Evolutionary conservation across 345 rosid genomes (phyloP).

Genomic region (Populus deltoides): DNA sequence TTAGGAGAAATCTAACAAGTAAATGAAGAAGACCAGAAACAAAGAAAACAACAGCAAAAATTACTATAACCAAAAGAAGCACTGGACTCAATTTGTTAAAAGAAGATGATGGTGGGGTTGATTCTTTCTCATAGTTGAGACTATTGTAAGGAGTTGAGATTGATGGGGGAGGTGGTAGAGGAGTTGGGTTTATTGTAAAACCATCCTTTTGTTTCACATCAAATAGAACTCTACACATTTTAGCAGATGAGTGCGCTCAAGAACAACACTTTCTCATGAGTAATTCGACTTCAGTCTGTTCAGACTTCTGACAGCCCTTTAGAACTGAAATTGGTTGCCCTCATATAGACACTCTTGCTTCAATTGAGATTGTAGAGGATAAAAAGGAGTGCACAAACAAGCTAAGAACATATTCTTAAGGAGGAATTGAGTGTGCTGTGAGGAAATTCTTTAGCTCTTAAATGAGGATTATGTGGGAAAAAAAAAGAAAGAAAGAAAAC

Average conservation of each 20-base stretch:
- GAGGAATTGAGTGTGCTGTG: conserved; percentile 15
- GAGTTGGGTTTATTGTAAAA: conserved; percentile 28
- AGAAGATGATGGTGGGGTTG: conserved; percentile 30
- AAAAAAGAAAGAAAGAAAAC: background rate
- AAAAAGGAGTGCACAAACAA: background rate
- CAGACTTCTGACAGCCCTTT: background rate
- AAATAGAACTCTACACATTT: conserved; percentile 30
- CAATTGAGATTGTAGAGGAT: background rate
- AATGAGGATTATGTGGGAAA: conserved; percentile 2
- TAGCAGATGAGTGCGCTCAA: conserved; percentile 16
- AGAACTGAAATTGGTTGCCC: background rate
- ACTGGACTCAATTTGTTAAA: conserved; percentile 44
- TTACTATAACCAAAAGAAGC: conserved; percentile 45
- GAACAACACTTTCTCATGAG: background rate
- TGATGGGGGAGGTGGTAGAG: conserved; percentile 21
- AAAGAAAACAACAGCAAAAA: conserved; percentile 52
- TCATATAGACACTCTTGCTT: conserved; percentile 23
- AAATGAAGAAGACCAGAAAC: conserved; percentile 58
- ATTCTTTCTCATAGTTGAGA: conserved; percentile 22
- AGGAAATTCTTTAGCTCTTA: conserved; percentile 8
- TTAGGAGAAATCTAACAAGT: conserved; percentile 47
- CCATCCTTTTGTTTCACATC: conserved; percentile 24
- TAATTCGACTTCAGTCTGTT: background rate
- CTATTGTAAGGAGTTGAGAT: conserved; percentile 14
- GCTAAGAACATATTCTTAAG: conserved; percentile 18